Base-by-base conservation (phyloP, 1,284 basidiomycete species). In the Rhizoctonia solani region DNA sequence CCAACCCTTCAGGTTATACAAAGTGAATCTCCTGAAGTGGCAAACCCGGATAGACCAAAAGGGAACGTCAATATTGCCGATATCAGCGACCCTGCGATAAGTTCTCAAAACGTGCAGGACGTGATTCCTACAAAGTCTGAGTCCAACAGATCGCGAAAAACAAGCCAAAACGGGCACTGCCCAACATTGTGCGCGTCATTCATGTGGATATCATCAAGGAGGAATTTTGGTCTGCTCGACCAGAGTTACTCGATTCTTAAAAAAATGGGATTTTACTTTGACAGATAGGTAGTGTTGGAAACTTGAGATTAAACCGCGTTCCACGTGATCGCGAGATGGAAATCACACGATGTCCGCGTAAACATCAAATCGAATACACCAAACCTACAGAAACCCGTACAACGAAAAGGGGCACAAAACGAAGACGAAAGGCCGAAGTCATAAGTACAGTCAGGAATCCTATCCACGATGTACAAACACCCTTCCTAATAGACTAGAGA, bases 121-220 rank as follows among this genome's bases (percentile, higher is more conserved):
- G 27, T 25, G 61, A 29, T 47, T 54, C 56, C 37, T 30, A 49
- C 42, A 9, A 55, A 70, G 66, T 42, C 29, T 27, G 59, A n/a
- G n/a, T n/a, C n/a, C n/a, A 59, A 66, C 41, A 69, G 68, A 66
- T 69, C 72, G 68, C 67, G 69, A 76, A 75, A 68, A 70, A 71
- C 65, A 75, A 74, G 69, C 77, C 78, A 71, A 79, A 76, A 69
- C 73, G 75, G 55, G 78, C 80, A 65, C 29, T 71, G 6, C 74
- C 71, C 69, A 80, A 79, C 69, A 77, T 87, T 55, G 79, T 84
- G 1, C 77, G 87, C 1, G 74, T 88, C 11, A 42, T 81, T 27
- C 92, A 96, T 73, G 90, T 89, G 75, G 93, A 96, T 76, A 83
- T 96, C 66, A 93, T 95, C 71, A 81, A 83, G 61, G 87, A 93